Base-by-base conservation (phyloP, 2,329 filamentous ascomycete species). In the Sarocladiaceae sp. region DNA sequence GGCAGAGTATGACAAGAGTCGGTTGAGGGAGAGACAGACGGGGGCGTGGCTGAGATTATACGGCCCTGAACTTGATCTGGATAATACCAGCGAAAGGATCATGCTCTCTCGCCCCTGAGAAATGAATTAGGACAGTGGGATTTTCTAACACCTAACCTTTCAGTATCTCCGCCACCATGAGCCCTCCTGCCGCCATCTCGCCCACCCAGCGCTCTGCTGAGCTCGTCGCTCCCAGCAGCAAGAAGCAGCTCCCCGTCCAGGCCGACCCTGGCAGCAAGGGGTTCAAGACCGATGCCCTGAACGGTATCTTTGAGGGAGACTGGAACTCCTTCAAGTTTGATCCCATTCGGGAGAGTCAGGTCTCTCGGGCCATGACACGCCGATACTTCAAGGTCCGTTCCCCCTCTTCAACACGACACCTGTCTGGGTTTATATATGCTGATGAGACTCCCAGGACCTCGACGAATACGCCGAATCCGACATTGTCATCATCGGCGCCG, bases 81-180 rank as follows among this genome's bases (percentile, higher is more conserved):
- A 90, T 91, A 91, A 93, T 93, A 88, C 88, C 85, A 89, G 89
- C 89, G 89, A 89, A 93, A 95, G 89, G 85, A 95, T 93, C 88
- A 94, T 95, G 88, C 87, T 78, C 78, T 76, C 71, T 70, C 67
- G 68, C 63, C 57, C 61, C 62, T 52, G 54, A 57, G 7, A 6
- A 13, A 4, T 29, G 15, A 12, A n/a, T 21, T 41, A 24, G 24
- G 58, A 55, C 24, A 6, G 7, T 16, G 21, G 27, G 43, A 21
- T 45, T 12, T 23, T 16, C 35, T 50, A 43, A 50, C 49, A 11
- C 55, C 60, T 64, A 62, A 65, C 59, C 49, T 48, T 50, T 44
- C 40, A 43, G 44, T 40, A 55, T 47, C 47, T n/a, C n/a, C n/a
- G 58, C 56, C 64, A 80, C 59, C 56, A 94, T 94, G 88, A 82